Evolutionary conservation across 2,329 filamentous ascomycete species (phyloP), one percentile per base, ranked within the genome.

Genomic region (Bipolaris victoriae): DNA sequence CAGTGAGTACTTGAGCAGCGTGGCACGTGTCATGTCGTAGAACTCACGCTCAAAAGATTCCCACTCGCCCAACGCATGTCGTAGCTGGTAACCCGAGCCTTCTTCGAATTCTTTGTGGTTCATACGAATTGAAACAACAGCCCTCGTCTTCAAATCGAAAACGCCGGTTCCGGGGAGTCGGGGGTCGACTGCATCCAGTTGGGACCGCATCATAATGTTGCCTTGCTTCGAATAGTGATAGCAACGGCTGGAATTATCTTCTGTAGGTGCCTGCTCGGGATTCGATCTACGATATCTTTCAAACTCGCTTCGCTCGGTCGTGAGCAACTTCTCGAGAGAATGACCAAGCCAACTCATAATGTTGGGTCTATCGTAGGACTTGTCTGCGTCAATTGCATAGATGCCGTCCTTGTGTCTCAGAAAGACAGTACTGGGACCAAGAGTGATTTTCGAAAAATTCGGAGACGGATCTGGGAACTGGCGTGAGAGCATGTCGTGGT

Each of bases 331-430:
- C 77, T 99, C 95, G 88, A 99, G 92, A 0, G 93, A 97, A 71
- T 96, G 95, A 13, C 95, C 95, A 15, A 99, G 84, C 83, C 94
- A 92, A 77, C 90, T 95, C 48, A 99, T 83, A 31, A 99, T 86
- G 64, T 91, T 98, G 31, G 90, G 89, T 7, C 81, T 84, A 68
- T 97, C 93, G 65, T 87, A 95, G 72, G 97, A 86, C 78, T 98
- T 99, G 77, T 99, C 95, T 0, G 93, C 91, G 74, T 99, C 95
- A 57, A 99, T 95, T 5, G 94, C 93, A 73, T 99, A 99, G 0
- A 88, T 85, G 1, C 93, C 94, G 70, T 97, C 85, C 63, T 90
- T 90, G 77, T 88, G 90, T 49, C 90, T 86, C 15, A 97, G 80
- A 69, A 97, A 97, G 43, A 92, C 87, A 10, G 92, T 90, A 18